Conservation (phyloP, 352 stramenopile species). For the Phytophthora constricta region DNA sequence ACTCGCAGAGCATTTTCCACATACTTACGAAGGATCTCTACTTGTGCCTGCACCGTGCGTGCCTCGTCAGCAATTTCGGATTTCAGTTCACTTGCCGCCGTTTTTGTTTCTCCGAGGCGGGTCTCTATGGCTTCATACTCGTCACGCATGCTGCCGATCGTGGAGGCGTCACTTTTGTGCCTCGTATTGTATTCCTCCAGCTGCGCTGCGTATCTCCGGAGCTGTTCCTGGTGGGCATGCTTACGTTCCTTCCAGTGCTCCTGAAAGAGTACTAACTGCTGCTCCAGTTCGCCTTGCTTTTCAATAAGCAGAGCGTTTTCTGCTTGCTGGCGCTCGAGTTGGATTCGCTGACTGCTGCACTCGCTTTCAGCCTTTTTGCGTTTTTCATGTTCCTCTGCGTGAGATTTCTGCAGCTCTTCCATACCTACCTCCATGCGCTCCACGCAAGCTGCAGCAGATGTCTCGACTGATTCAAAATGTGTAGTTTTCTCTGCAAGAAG, state of each 20-base stretch:
- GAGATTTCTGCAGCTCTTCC: constrained; percentile 41
- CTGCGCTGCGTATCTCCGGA: constrained; percentile 37
- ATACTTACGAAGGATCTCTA: constrained; percentile 58
- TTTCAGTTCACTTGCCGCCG: constrained; percentile 26
- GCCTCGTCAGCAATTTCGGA: constrained; percentile 37
- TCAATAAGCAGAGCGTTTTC: constrained; percentile 39
- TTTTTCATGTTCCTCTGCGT: constrained; percentile 51
- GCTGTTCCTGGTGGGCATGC: constrained; percentile 48
- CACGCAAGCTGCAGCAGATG: constrained; percentile 54
- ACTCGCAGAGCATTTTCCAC: constrained; percentile 41
- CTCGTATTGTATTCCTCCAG: constrained; percentile 42
- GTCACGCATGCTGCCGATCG: constrained; percentile 44
- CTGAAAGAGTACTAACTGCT: constrained; percentile 41
- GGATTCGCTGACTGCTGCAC: constrained; percentile 40
- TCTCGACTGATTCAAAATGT: constrained; percentile 50
- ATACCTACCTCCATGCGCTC: constrained; percentile 47
- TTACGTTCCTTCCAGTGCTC: constrained; percentile 60
- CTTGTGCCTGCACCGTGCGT: constrained; percentile 40
- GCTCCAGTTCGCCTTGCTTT: constrained; percentile 45
- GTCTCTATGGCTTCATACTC: constrained; percentile 43
- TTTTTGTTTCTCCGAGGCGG: constrained; percentile 29
- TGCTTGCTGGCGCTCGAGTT: constrained; percentile 45
- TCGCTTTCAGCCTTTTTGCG: constrained; percentile 55
- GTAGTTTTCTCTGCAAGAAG: constrained; percentile 46
- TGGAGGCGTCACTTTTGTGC: constrained; percentile 46